These are phyloP conservation scores for Rubia peregrina DNA, from an alignment of 305 asterid genomes.

Conservation along the genomic window DNA sequence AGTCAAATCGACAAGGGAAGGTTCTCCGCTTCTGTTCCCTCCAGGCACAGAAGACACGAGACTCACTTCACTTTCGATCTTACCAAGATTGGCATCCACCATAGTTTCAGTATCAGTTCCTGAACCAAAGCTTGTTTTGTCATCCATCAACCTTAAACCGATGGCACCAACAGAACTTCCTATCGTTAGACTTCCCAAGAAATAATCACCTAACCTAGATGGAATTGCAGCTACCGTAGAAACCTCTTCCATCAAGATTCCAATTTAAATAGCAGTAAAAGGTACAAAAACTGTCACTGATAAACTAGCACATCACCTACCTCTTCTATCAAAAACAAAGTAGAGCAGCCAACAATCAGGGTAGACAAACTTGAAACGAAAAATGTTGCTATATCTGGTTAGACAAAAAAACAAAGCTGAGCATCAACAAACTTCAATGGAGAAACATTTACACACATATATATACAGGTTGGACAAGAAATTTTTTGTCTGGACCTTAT, in stretches of 20 bases:
- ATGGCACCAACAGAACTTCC: conserved; percentile 37
- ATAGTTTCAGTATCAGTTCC: conserved; percentile 26
- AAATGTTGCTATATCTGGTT: conserved; percentile 41
- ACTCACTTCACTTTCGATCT: conserved; percentile 45
- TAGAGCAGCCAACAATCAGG: conserved; percentile 14
- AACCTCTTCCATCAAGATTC: conserved; percentile 53
- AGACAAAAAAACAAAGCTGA: conserved; percentile 20
- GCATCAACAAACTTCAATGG: conserved; percentile 36
- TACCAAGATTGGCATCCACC: conserved; percentile 30
- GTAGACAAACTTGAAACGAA: conserved; percentile 11
- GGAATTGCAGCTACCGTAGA: conserved; percentile 52
- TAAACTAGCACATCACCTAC: conserved; percentile 33
- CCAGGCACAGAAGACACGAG: conserved; percentile 35
- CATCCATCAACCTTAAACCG: conserved; percentile 38
- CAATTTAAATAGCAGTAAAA: conserved; percentile 32
- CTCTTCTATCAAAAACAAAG: conserved; percentile 28
- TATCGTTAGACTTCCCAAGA: conserved; percentile 30
- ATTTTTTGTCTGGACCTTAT: conserved; percentile 18
- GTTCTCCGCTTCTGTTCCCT: conserved; percentile 35
- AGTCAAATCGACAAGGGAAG: conserved; percentile 38
- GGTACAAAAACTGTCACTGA: conserved; percentile 59
- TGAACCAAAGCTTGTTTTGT: conserved; percentile 28
- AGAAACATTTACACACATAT: conserved; percentile 22
- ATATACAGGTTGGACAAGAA: conserved; percentile 23
- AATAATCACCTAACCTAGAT: conserved; percentile 49